These are phyloP conservation scores for Cladosporium sp. DNA, from an alignment of 2,329 filamentous ascomycete species.

Conservation along the genomic window DNA sequence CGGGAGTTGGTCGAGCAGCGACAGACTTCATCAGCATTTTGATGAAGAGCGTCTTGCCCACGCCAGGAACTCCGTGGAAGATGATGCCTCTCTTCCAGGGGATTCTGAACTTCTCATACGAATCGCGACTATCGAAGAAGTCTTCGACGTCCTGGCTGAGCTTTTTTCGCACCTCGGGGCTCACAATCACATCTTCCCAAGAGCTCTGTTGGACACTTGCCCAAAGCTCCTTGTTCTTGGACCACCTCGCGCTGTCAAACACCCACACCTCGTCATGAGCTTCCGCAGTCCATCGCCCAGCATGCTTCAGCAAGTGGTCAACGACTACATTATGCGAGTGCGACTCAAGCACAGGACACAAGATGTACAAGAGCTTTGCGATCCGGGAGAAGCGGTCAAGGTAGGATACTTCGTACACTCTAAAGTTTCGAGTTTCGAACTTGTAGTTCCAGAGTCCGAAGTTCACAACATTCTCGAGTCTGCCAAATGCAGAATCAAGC, in stretches of 20 bases:
- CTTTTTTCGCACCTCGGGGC: constrained; percentile 38
- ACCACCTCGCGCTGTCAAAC: constrained; percentile 37
- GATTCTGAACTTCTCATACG: constrained; percentile 38
- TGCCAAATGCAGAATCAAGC: constrained; percentile 30
- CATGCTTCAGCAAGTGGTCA: not conserved
- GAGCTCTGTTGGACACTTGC: constrained; percentile 34
- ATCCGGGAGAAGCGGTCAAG: not conserved
- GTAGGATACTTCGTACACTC: constrained; percentile 31
- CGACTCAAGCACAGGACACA: not conserved
- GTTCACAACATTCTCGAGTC: constrained; percentile 30
- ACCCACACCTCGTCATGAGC: constrained; percentile 38
- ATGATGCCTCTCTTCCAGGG: constrained; percentile 45
- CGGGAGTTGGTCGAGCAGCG: constrained; percentile 24
- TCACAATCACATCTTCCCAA: constrained; percentile 43
- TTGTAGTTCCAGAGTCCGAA: constrained; percentile 39
- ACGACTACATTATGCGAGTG: not conserved
- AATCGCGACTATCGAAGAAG: constrained; percentile 34
- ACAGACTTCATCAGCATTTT: constrained; percentile 35
- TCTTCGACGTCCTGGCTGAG: constrained; percentile 35
- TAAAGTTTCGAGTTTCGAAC: constrained; percentile 33
- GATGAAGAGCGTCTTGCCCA: constrained; percentile 42
- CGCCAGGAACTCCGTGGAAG: constrained; percentile 34
- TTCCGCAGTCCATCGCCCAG: constrained; percentile 29
- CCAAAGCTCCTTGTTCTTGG: constrained; percentile 34
- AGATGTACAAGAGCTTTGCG: not conserved